Evolutionary conservation across 2,329 filamentous ascomycete genomes (phyloP), one percentile per base, ranked within the genome.

Genomic region (Fusarium liriodendri): DNA sequence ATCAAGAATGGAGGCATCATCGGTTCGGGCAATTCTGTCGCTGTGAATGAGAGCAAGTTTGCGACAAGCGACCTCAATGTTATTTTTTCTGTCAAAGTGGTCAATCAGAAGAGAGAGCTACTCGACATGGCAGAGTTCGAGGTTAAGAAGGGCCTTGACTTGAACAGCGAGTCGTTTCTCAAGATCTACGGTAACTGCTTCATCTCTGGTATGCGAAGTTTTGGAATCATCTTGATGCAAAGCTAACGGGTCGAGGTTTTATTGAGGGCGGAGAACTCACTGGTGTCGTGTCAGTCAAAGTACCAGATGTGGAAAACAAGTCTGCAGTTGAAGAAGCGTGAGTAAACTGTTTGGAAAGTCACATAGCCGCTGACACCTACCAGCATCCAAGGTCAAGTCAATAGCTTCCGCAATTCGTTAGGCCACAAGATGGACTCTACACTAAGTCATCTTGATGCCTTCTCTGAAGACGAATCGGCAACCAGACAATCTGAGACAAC

Each of bases 41-140:
- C 37, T 4, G 32, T 76, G 4, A 50, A 71, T 11, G 25, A 33
- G 2, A 42, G 62, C 6, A 64, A 74, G 20, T 67, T 76, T 13
- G 57, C 60, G 18, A 45, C 63, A 14, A 40, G 63, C 0, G 63
- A 76, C 5, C 16, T 74, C 3, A 76, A 55, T 18, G 16, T 70
- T 2, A 22, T 62, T 13, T 22, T 72, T 5, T 50, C 20, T 0
- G 63, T 76, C 14, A 65, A 70, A 8, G 69, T 76, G 1, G 45
- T 67, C 35, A 67, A 60, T 25, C 32, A 67, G 29, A 65, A 29
- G 4, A 54, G 32, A 2, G 66, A 50, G 10, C 6, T 75, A 8
- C 55, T 62, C 25, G 64, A 61, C 11, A 29, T 37, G 1, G 32
- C 16, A 4, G 18, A 2, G 29, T 64, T 55, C 25, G 40, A 57